Evolutionary conservation across 352 stramenopile genomes (phyloP).

Genomic region (Pelagophyceae sp.): DNA sequence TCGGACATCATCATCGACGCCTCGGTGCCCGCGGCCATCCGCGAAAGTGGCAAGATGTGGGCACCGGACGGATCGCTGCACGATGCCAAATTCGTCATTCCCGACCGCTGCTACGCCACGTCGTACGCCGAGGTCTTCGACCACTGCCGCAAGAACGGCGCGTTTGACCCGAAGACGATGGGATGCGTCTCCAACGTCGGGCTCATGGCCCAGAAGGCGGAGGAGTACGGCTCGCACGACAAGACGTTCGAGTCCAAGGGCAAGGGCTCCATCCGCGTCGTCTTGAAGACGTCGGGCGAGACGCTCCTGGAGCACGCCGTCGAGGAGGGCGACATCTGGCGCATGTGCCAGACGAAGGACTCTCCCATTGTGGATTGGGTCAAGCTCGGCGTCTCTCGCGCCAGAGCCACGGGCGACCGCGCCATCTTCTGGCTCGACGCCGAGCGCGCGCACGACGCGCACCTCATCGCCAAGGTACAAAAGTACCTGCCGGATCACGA

Average conservation of each 20-base stretch:
- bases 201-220: slow-evolving; percentile 62
- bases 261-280: slow-evolving; percentile 36
- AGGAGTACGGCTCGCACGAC: slow-evolving; percentile 68
- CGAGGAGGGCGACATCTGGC: slow-evolving; percentile 58
- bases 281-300: slow-evolving; percentile 14
- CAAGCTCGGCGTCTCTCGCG: slow-evolving; percentile 50
- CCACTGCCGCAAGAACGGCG: slow-evolving; percentile 16
- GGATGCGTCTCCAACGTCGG: slow-evolving; percentile 59
- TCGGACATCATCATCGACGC: slow-evolving; percentile 67
- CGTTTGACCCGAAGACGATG: slow-evolving; percentile 45
- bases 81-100: slow-evolving; percentile 60
- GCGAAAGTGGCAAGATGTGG: slow-evolving; percentile 65
- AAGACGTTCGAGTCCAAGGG: slow-evolving; percentile 62
- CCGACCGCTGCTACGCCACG: slow-evolving; percentile 61
- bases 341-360: slow-evolving; percentile 67
- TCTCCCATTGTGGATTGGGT: slow-evolving; percentile 64
- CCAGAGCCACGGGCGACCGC: slow-evolving; percentile 45
- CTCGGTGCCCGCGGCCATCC: slow-evolving; percentile 59
- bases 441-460: slow-evolving; percentile 53
- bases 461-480: slow-evolving; percentile 54
- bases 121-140: slow-evolving; percentile 59
- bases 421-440: slow-evolving; percentile 68
- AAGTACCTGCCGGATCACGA: slow-evolving; percentile 53
- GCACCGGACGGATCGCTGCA: slow-evolving; percentile 59
- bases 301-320: slow-evolving; percentile 48